Conservation (phyloP, 1,139 yeast species). For the Yamadazyma spencermartinsiae region DNA sequence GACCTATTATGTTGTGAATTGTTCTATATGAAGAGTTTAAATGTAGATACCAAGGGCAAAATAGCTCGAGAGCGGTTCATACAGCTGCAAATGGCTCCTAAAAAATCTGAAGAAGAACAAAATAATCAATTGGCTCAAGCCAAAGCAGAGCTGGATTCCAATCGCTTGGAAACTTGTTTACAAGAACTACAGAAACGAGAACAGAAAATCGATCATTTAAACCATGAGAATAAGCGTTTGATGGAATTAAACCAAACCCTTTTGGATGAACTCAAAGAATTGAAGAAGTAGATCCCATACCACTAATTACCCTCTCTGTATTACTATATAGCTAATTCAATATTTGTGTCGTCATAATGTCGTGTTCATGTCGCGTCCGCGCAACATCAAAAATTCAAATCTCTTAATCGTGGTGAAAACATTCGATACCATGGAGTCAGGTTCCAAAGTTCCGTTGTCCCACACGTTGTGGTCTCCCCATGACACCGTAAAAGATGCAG, state of each 20-base stretch:
- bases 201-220: constrained; percentile 25
- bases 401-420: too few species aligned
- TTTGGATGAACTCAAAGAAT: constrained; percentile 17
- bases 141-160: constrained; percentile 14
- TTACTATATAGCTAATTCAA: too few species aligned
- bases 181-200: constrained; percentile 27
- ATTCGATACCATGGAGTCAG: constrained; percentile 46
- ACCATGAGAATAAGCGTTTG: constrained; percentile 31
- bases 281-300: constrained; percentile 3
- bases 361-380: too few species aligned
- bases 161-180: constrained; percentile 21
- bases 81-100: constrained; percentile 2
- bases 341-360: too few species aligned
- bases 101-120: constrained; percentile 1
- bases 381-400: too few species aligned
- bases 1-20: constrained; percentile 28
- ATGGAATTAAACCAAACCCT: constrained; percentile 37
- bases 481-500: constrained; percentile 95
- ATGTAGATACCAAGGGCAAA: constrained; percentile 27
- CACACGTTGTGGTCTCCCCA: constrained; percentile 97
- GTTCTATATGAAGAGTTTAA: constrained; percentile 21
- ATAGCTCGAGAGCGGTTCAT: constrained; percentile 22
- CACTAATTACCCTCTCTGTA: too few species aligned
- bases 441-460: constrained; percentile 56
- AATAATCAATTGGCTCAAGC: constrained; percentile 10